Conservation (phyloP, 345 rosid genomes). For the Cardiospermum halicacabum region DNA sequence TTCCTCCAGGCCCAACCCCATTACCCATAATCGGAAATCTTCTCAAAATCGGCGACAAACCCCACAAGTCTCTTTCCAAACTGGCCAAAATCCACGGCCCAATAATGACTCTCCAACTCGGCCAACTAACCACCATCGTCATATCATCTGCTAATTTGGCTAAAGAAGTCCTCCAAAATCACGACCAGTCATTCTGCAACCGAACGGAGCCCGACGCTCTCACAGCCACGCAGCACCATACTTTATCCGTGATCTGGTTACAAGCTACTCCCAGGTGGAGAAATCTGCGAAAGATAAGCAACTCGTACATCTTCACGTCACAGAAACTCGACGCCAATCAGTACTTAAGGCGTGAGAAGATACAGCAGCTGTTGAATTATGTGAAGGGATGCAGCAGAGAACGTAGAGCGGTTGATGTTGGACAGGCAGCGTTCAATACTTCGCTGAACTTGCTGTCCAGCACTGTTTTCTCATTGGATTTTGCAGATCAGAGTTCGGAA, state of each 20-base stretch:
- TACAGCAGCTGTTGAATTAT: background rate
- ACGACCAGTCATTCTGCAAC: constrained; percentile 30
- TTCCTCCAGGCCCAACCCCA: constrained; percentile 33
- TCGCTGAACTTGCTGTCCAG: background rate
- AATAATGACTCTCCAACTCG: constrained; percentile 36
- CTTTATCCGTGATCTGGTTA: constrained; percentile 29
- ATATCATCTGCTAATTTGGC: constrained; percentile 35
- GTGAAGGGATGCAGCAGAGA: background rate
- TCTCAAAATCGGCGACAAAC: constrained; percentile 26
- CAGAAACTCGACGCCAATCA: constrained; percentile 33
- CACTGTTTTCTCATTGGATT: background rate
- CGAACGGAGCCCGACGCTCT: constrained; percentile 27
- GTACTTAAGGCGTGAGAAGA: constrained; percentile 16
- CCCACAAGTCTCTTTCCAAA: constrained; percentile 31
- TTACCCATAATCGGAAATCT: constrained; percentile 43
- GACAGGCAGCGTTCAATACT: background rate
- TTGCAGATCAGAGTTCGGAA: background rate
- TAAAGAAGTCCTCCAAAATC: constrained; percentile 38
- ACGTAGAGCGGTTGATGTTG: background rate
- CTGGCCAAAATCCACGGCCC: constrained; percentile 39
- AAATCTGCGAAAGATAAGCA: constrained; percentile 32
- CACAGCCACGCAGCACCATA: constrained; percentile 25
- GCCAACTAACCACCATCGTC: constrained; percentile 32
- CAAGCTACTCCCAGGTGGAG: constrained; percentile 37
- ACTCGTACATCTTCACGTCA: constrained; percentile 23